Base-by-base conservation (phyloP, 176 grass and related monocot genomes). In the Oryza nivara region DNA sequence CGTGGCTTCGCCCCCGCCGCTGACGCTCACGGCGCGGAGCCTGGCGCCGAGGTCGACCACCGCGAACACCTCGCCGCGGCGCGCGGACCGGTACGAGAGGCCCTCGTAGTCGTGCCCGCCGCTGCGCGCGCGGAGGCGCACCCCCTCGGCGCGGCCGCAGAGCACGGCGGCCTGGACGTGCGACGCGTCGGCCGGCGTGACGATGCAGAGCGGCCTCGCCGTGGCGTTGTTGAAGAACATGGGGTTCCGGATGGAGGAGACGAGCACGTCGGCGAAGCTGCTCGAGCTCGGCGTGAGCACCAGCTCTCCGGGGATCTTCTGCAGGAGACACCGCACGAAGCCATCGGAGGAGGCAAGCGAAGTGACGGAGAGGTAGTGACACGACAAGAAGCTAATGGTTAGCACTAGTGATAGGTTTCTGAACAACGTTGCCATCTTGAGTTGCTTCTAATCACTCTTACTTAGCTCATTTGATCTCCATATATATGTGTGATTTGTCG, bases 71-170 rank as follows among this genome's bases (percentile, higher is more conserved):
- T 87, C 85, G 1, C 14, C 19, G 1, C 48, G 51, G 47, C 30
- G 32, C 66, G 2, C 67, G 2, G 94, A 90, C 23, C 92, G 81
- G 83, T 92, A 97, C n/a, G 94, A 97, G n/a, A 97, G 89, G 56
- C 91, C 94, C 74, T 96, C 89, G 74, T 93, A 96, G 84, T 96
- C 91, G 76, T 96, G 93, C 51, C 93, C 93, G 1, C 83, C 83
- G 48, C 72, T 90, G 83, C 80, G 22, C 48, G 67, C 44, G 41
- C 90, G 87, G 63, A 87, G 6, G n/a, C 30, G 60, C 14, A 87
- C 34, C 2, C 56, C 19, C 56, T 61, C 56, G 6, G 20, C 56
- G 48, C 85, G 82, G 77, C 94, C 82, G 51, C 91, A 93, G 9
- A 4, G 19, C 74, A 93, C 86, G 70, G 84, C 75, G 12, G 81